A percentile compares a stretch with the other conserved stretches of the same genome.
Evolutionary conservation across 78 protist genomes (phyloP).

Genomic region (Dictyostelium discoideum): DNA sequence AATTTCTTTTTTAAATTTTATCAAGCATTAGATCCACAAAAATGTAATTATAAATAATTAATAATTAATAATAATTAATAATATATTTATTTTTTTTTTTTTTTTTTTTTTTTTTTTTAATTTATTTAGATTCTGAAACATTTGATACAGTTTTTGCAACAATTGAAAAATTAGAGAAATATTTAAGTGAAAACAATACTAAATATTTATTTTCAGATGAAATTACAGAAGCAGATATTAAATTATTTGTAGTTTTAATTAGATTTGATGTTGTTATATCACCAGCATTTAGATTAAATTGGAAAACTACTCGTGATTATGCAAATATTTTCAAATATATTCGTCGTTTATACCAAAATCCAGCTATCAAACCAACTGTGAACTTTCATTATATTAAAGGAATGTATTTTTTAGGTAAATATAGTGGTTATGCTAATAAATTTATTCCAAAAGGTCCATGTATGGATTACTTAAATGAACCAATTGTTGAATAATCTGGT

Average conservation of each 20-base stretch:
- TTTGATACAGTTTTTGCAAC: slow-evolving; percentile 70
- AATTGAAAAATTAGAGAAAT: slow-evolving; percentile 78
- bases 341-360: slow-evolving; percentile 84
- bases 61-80: too few relatives aligned
- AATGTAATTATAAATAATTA: background rate
- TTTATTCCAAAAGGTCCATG: slow-evolving; percentile 78
- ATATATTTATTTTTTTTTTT: background rate
- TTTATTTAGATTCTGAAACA: slow-evolving; percentile 77
- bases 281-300: slow-evolving; percentile 84
- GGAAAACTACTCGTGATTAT: slow-evolving; percentile 79
- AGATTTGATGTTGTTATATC: slow-evolving; percentile 92
- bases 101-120: background rate
- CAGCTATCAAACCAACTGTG: slow-evolving; percentile 18
- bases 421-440: background rate
- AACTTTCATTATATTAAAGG: slow-evolving; percentile 89
- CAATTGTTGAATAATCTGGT: background rate
- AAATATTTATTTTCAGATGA: slow-evolving; percentile 79
- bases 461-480: background rate
- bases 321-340: slow-evolving; percentile 82
- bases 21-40: background rate
- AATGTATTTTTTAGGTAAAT: slow-evolving; percentile 82
- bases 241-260: slow-evolving; percentile 88
- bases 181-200: slow-evolving; percentile 26
- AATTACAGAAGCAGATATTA: slow-evolving; percentile 93
- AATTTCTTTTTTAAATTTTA: slow-evolving; percentile 1